A percentile compares a stretch with the other conserved stretches of the same genome.
Evolutionary conservation across 2,329 filamentous ascomycete genomes (phyloP).

Genomic region (Microsporum audouinii): DNA sequence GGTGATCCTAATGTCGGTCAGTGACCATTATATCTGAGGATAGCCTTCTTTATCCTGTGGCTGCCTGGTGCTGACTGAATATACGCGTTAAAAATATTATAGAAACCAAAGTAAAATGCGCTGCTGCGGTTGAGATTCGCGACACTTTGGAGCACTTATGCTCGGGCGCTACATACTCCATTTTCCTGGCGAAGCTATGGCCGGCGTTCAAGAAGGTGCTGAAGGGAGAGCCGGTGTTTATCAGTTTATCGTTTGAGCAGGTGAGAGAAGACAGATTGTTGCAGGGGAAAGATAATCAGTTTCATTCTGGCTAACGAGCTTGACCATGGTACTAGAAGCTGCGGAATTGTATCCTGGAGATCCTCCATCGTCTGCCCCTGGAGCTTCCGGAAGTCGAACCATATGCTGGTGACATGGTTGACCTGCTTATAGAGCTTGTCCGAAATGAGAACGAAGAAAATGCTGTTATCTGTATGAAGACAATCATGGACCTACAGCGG

Average conservation of each 20-base stretch:
- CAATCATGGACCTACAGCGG: conserved; percentile 90
- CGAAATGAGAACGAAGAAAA: conserved; percentile 96
- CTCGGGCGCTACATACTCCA: conserved; percentile 63
- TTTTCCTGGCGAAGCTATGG: conserved; percentile 77
- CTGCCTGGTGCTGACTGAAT: conserved; percentile 4
- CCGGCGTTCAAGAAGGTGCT: conserved; percentile 81
- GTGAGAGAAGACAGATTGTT: conserved; percentile 36
- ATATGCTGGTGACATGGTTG: conserved; percentile 78
- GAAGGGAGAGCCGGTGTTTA: conserved; percentile 76
- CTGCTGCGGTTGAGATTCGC: conserved; percentile 72
- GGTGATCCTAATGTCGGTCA: conserved; percentile 39
- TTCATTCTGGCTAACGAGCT: background rate
- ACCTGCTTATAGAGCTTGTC: conserved; percentile 79
- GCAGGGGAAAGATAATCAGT: conserved; percentile 5
- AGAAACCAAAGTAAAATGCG: conserved; percentile 75
- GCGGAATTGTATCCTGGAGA: conserved; percentile 86
- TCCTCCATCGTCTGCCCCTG: conserved; percentile 74
- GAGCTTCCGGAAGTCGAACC: conserved; percentile 72
- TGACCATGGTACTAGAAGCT: conserved; percentile 50
- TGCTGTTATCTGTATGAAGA: conserved; percentile 95
- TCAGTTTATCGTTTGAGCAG: conserved; percentile 82
- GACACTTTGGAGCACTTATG: conserved; percentile 80
- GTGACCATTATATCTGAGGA: conserved; percentile 11
- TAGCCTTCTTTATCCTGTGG: conserved; percentile 7
- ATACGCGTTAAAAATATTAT: conserved; percentile 3